phyloP scores from a whole-genome alignment of 2,329 filamentous ascomycete species.

The Nemania bipapillata region DNA sequence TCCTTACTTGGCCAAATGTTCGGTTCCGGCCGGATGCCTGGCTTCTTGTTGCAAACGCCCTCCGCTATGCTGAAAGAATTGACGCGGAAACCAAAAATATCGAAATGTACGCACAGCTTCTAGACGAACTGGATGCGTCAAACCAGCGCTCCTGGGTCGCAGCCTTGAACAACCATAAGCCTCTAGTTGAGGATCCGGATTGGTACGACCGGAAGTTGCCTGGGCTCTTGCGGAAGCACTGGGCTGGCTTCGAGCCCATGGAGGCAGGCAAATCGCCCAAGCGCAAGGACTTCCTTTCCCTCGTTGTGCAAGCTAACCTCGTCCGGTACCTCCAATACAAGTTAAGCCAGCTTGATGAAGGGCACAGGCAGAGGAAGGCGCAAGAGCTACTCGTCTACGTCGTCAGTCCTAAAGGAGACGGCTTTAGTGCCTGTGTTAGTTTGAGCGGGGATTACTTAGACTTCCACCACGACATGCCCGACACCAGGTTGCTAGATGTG shows the following conservation, averaged over 20 bases:
- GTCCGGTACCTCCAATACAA: conserved; percentile 45
- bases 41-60: conserved; percentile 49
- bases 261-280: conserved; percentile 50
- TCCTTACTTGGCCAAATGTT: conserved; percentile 49
- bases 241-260: conserved; percentile 51
- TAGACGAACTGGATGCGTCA: conserved; percentile 49
- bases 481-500: conserved; percentile 46
- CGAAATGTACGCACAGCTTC: conserved; percentile 43
- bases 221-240: conserved; percentile 46
- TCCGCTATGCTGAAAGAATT: conserved; percentile 49
- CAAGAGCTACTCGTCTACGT: conserved; percentile 49
- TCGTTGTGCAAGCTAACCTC: conserved; percentile 49
- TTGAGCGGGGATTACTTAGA: conserved; percentile 51
- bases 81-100: conserved; percentile 43
- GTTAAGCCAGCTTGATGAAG: conserved; percentile 37
- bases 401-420: conserved; percentile 49
- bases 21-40: conserved; percentile 50
- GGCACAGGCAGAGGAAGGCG: conserved; percentile 45
- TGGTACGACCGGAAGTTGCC: conserved; percentile 49
- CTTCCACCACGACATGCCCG: conserved; percentile 52
- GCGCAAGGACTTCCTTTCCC: conserved; percentile 48
- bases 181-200: conserved; percentile 50
- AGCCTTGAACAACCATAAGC: conserved; percentile 46
- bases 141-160: conserved; percentile 48
- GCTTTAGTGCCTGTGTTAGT: conserved; percentile 49